phyloP scores from a whole-genome alignment of 805 yeast species.

The Lipomyces yamanashiensis region DNA sequence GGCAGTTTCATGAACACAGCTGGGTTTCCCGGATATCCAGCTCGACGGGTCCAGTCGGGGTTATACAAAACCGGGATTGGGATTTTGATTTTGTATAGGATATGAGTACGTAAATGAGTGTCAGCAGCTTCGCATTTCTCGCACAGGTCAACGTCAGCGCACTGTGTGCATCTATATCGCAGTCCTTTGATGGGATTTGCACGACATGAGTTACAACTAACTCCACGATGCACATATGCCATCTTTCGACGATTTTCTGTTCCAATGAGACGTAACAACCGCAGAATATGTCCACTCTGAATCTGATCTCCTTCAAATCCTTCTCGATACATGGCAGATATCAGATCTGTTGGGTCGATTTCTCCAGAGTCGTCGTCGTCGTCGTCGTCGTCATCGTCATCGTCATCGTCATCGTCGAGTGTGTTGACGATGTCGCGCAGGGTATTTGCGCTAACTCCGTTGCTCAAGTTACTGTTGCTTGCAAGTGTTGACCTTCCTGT shows the following conservation, averaged over 20 bases:
- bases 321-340: neutral
- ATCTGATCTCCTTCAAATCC: neutral
- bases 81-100: slow-evolving; percentile 39
- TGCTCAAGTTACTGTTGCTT: neutral
- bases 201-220: slow-evolving; percentile 43
- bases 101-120: slow-evolving; percentile 39
- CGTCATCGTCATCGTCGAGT: neutral
- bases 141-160: slow-evolving; percentile 61
- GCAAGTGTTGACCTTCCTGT: neutral
- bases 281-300: slow-evolving; percentile 23
- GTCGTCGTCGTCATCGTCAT: neutral
- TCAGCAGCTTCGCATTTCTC: slow-evolving; percentile 47
- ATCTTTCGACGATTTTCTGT: slow-evolving; percentile 37
- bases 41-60: slow-evolving; percentile 39
- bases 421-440: neutral
- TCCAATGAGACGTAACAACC: slow-evolving; percentile 38
- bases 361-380: neutral
- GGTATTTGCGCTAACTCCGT: neutral
- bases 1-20: slow-evolving; percentile 22
- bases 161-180: slow-evolving; percentile 58
- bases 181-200: slow-evolving; percentile 51
- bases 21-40: slow-evolving; percentile 35
- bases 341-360: neutral
- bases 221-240: slow-evolving; percentile 43
- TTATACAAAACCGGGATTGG: slow-evolving; percentile 42